Evolutionary conservation across 805 yeast species (phyloP).

Genomic region (Yarrowia sp.): DNA sequence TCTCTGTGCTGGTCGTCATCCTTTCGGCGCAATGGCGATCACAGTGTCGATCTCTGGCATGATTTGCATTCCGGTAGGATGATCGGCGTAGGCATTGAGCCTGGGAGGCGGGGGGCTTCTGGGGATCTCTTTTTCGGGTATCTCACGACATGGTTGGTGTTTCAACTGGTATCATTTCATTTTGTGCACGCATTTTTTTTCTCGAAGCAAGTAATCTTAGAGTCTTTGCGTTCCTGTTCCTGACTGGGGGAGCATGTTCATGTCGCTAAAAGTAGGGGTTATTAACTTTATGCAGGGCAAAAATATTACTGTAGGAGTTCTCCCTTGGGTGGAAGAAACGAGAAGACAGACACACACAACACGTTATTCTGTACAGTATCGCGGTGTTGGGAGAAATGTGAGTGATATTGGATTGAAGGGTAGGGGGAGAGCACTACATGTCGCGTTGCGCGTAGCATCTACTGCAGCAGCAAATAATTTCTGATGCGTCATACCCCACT

Average conservation of each 20-base stretch:
- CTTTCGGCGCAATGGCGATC: slow-evolving; percentile 21
- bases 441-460: too few species aligned
- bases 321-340: neutral
- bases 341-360: neutral
- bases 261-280: neutral
- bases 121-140: neutral
- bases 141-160: too few species aligned
- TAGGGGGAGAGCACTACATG: too few species aligned
- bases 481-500: too few species aligned
- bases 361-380: too few species aligned
- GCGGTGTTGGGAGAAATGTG: neutral
- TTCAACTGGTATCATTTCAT: neutral
- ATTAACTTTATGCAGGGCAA: slow-evolving; percentile 17
- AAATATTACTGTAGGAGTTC: slow-evolving; percentile 7
- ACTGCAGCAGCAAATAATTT: too few species aligned
- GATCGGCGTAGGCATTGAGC: neutral
- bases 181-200: neutral
- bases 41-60: neutral
- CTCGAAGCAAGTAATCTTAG: neutral
- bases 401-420: too few species aligned
- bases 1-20: neutral
- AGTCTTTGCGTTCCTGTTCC: neutral
- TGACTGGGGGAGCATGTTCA: neutral
- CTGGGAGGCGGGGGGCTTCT: slow-evolving; percentile 5
- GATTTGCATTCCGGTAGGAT: slow-evolving; percentile 13